A percentile compares a stretch with the other conserved stretches of the same genome.
These are phyloP conservation scores for Ajuga chamaepitys DNA, from an alignment of 257 asterid genomes.

Conservation along the genomic window DNA sequence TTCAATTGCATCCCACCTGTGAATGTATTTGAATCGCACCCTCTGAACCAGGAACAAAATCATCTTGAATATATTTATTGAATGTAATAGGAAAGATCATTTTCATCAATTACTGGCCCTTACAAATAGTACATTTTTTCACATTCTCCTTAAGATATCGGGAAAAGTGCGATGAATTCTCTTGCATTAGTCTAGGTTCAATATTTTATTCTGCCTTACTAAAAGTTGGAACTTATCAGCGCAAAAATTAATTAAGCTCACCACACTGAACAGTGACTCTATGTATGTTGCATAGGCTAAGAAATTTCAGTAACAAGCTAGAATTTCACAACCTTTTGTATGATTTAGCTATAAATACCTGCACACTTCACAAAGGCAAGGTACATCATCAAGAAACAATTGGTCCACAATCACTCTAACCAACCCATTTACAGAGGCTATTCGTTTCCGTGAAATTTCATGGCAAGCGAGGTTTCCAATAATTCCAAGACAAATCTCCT, in stretches of 20 bases:
- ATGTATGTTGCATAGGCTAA: background rate
- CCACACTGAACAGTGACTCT: background rate
- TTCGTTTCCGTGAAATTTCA: constrained; percentile 45
- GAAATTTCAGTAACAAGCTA: background rate
- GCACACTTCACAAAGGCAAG: constrained; percentile 86
- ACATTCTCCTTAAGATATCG: background rate
- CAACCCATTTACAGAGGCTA: constrained; percentile 58
- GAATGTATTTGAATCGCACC: background rate
- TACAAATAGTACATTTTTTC: background rate
- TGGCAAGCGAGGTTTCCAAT: constrained; percentile 94
- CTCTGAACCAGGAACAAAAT: background rate
- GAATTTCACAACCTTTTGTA: background rate
- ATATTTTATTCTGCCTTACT: background rate
- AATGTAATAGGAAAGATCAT: background rate
- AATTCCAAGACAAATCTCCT: constrained; percentile 95
- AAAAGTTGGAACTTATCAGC: background rate
- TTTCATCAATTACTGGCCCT: background rate
- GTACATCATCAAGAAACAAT: constrained; percentile 64
- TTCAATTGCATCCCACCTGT: background rate
- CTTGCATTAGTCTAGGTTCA: background rate
- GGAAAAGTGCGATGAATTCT: background rate
- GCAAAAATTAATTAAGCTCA: background rate
- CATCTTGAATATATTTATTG: background rate
- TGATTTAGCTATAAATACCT: constrained; percentile 35
- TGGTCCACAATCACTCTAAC: constrained; percentile 55